These are phyloP conservation scores for Crithidia brevicula DNA, from an alignment of 208 protist species.

Conservation along the genomic window DNA sequence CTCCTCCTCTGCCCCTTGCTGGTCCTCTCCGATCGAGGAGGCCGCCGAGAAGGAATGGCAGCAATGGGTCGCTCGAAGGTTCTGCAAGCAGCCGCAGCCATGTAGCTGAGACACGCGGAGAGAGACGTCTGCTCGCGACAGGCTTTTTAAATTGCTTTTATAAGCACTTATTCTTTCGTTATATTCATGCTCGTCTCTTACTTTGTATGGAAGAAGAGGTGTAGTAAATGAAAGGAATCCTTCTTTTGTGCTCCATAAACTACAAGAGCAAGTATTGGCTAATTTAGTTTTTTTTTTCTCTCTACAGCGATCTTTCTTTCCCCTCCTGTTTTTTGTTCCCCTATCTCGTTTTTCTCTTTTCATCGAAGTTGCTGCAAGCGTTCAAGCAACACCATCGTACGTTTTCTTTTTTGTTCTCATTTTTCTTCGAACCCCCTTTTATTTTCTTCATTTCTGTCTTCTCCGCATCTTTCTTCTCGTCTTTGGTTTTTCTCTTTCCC, in stretches of 20 bases:
- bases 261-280: constrained; percentile 2
- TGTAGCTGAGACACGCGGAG: constrained; percentile 5
- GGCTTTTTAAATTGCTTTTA: no score
- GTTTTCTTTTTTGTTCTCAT: constrained; percentile 20
- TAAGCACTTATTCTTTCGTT: background rate
- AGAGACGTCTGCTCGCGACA: no score
- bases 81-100: constrained; percentile 18
- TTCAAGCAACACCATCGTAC: constrained; percentile 8
- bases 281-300: background rate
- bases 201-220: background rate
- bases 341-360: background rate
- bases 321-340: background rate
- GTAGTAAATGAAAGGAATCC: background rate
- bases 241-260: background rate
- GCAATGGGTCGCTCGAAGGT: constrained; percentile 25
- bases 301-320: constrained; percentile 2
- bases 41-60: constrained; percentile 41
- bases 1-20: constrained; percentile 10
- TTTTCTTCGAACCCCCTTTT: constrained; percentile 6
- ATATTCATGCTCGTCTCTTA: background rate
- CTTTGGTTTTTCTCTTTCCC: constrained; percentile 16
- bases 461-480: constrained; percentile 3
- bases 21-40: constrained; percentile 32
- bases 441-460: constrained; percentile 3
- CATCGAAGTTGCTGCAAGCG: constrained; percentile 5